Evolutionary conservation across 345 rosid genomes (phyloP).

Genomic region (Aquilaria yunnanensis): DNA sequence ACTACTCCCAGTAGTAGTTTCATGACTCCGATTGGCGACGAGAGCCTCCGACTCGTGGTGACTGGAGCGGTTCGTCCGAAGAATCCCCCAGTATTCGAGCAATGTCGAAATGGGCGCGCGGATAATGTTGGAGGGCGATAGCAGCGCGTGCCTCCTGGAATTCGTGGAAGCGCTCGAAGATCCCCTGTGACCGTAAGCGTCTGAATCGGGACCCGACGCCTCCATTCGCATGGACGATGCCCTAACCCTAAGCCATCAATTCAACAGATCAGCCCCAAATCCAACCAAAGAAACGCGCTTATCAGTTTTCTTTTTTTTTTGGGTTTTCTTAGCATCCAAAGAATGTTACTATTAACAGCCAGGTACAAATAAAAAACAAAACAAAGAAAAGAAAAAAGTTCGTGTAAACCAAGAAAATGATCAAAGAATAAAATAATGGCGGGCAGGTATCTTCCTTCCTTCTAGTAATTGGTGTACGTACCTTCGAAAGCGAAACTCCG

Average conservation of each 20-base stretch:
- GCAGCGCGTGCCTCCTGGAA: constrained; percentile 40
- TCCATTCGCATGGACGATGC: constrained; percentile 56
- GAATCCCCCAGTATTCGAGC: constrained; percentile 86
- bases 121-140: constrained; percentile 76
- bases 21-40: constrained; percentile 20
- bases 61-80: constrained; percentile 42
- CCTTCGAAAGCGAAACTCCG: constrained; percentile 65
- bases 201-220: constrained; percentile 57
- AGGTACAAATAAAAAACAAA: neutral
- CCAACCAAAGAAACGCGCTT: too few relatives aligned
- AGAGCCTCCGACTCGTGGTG: constrained; percentile 55
- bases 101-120: constrained; percentile 88
- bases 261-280: constrained; percentile 9
- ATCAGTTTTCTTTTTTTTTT: too few relatives aligned
- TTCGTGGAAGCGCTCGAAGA: constrained; percentile 35
- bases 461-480: constrained; percentile 5
- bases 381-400: neutral
- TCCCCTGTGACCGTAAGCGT: constrained; percentile 38
- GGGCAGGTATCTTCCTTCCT: too few relatives aligned
- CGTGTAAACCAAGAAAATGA: constrained; percentile 6
- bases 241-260: constrained; percentile 49
- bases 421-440: neutral
- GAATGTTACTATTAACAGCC: too few relatives aligned
- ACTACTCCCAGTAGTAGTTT: constrained; percentile 37
- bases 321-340: too few relatives aligned